Evolutionary conservation across 2,329 filamentous ascomycete genomes (phyloP), one percentile per base, ranked within the genome.

Genomic region (Pseudopithomyces chartarum): DNA sequence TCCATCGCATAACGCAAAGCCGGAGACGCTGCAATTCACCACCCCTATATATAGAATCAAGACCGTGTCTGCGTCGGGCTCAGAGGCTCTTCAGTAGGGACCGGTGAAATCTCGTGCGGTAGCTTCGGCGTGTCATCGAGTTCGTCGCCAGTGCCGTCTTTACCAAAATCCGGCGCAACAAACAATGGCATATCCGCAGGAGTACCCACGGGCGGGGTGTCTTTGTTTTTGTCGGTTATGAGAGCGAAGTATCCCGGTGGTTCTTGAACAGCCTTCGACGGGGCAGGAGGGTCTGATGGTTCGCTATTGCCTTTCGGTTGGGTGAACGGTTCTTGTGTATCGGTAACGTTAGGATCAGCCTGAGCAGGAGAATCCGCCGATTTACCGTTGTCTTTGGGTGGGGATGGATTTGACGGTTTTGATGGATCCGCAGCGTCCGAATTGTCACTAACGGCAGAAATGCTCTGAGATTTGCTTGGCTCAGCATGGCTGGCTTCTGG

Each of bases 91-190:
- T 67, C 62, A 13, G n/a, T 29, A 6, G 33, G 32, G 3, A 36
- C 26, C 22, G 43, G 52, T 42, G 39, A 11, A 26, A 52, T 48
- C 47, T 52, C 48, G 12, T 48, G 45, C 17, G 45, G 45, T 12
- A 19, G 17, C 34, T 50, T 55, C n/a, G 45, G 45, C 12, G 32
- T 13, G n/a, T 48, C 12, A 12, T 48, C 45, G 32, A 48, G 45
- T 33, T 52, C 53, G 42, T 58, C 56, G 19, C 52, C 54, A 7
- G 47, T 44, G 12, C 49, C 58, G 22, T 60, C 65, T 6, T 22
- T 42, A 19, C 61, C 62, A 55, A 71, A 71, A 38, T 65, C 60
- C 29, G 63, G 67, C 52, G 64, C 64, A 43, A 57, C 61, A 45
- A 71, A 69, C 17, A 66, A 10, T 22, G 63, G 61, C 47, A 59